Base-by-base conservation (phyloP, 1,139 yeast species). In the Suhomyces coccinellae region DNA sequence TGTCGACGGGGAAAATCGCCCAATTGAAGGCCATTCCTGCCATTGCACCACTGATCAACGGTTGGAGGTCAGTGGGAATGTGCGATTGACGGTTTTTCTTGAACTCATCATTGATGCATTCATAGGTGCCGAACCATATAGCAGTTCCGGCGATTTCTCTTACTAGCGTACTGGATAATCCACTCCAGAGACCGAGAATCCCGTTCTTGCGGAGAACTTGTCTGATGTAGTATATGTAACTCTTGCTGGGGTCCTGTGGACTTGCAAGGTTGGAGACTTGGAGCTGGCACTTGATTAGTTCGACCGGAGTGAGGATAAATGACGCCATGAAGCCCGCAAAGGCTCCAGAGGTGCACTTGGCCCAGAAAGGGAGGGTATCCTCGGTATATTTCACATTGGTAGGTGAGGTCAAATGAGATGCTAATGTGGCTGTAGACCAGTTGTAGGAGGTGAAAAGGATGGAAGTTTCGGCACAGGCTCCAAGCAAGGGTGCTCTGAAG, bases 91-190 rank as follows among this genome's bases (percentile, higher is more conserved):
- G 52, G 17, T 40, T 34, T 1, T 54, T 48, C 45, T 71, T 68
- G 42, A 84, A 69, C 26, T 62, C 54, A 5, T 63, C 63, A 34
- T 75, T 70, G 34, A 80, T 67, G 40, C 74, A 67, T 60, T 89
- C 97, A 61, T 89, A 89, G 29, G 93, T 80, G 0, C 96, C 95
- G 66, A 91, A 91, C 97, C 97, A 91, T 3, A 93, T 83, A 4
- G 96, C 88, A 1, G 97, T 87, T 6, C 98, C 98, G 22, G 90
- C 84, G 32, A 88, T 77, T 63, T 91, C 98, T 56, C 98, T 76
- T 2, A 87, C 52, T 45, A 89, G 67, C 0, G 98, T 91, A n/a
- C 95, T 85, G 1, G 82, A 71, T 53, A 90, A 90, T 1, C 98
- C 98, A 49, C 80, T 80, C 97, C 97, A 91, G 33, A 74, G 60